Conservation (phyloP, 345 rosid genomes). For the Dovyalis caffra region DNA sequence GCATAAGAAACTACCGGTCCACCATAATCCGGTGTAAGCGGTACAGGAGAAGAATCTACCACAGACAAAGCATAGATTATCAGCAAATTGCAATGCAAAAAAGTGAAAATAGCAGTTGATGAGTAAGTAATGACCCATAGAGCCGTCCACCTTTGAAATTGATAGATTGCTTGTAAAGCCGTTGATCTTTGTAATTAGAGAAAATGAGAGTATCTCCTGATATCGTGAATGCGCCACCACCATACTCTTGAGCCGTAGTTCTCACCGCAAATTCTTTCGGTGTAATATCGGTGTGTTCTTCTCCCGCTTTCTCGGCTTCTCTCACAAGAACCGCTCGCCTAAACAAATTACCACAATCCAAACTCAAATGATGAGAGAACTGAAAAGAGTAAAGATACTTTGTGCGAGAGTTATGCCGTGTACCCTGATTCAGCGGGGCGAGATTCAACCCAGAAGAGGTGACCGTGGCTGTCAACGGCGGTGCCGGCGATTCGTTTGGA, state of each 20-base stretch:
- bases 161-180: slow-evolving; percentile 63
- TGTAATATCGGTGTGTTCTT: slow-evolving; percentile 59
- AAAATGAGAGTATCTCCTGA: slow-evolving; percentile 58
- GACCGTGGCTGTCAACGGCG: slow-evolving; percentile 65
- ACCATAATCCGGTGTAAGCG: slow-evolving; percentile 85
- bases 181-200: slow-evolving; percentile 85
- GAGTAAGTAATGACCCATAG: neutral
- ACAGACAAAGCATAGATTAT: slow-evolving; percentile 19
- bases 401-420: neutral
- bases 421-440: slow-evolving; percentile 87
- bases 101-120: neutral
- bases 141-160: slow-evolving; percentile 47
- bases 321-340: slow-evolving; percentile 75
- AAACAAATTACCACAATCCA: neutral
- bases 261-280: slow-evolving; percentile 80
- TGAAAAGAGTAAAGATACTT: neutral
- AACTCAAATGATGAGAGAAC: neutral
- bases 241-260: slow-evolving; percentile 80
- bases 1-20: slow-evolving; percentile 64
- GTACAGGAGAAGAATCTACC: slow-evolving; percentile 48
- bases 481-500: slow-evolving; percentile 81
- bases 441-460: slow-evolving; percentile 77
- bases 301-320: slow-evolving; percentile 54
- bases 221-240: slow-evolving; percentile 86
- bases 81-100: slow-evolving; percentile 5